Evolutionary conservation across 768 basidiomycete genomes (phyloP).

Genomic region (Leccinum boreale): DNA sequence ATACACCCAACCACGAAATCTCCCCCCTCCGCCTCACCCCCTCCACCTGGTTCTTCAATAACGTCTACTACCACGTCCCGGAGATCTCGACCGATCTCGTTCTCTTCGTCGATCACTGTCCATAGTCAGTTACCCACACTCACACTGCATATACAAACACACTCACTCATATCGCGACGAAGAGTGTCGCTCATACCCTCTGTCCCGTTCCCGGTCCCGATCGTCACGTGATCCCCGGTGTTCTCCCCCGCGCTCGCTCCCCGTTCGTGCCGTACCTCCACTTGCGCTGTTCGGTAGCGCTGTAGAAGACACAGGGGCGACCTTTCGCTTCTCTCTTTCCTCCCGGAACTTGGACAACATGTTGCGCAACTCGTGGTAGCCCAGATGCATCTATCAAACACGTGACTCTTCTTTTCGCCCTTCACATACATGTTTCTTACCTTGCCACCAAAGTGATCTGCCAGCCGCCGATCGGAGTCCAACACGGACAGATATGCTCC

Average conservation of each 20-base stretch:
- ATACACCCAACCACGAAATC: slow-evolving; percentile 5
- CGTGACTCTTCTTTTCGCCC: slow-evolving; percentile 28
- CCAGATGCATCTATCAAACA: slow-evolving; percentile 86
- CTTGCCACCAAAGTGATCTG: slow-evolving; percentile 99
- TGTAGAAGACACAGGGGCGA: slow-evolving; percentile 44
- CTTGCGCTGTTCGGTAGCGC: slow-evolving; percentile 37
- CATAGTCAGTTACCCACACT: slow-evolving; percentile 9
- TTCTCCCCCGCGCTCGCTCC: slow-evolving; percentile 45
- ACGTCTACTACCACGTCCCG: slow-evolving; percentile 55
- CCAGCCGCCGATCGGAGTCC: slow-evolving; percentile 96
- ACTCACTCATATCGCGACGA: slow-evolving; percentile 70
- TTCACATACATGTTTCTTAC: slow-evolving; percentile 57
- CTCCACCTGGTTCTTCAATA: slow-evolving; percentile 35
- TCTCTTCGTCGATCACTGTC: slow-evolving; percentile 67
- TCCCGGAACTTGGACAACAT: slow-evolving; percentile 90
- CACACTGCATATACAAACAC: slow-evolving; percentile 15
- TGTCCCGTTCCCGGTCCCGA: slow-evolving; percentile 65
- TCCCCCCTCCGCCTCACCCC: slow-evolving; percentile 25
- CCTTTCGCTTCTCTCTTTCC: slow-evolving; percentile 79
- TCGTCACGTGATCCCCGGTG: slow-evolving; percentile 61
- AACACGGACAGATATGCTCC: slow-evolving; percentile 98
- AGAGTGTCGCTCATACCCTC: slow-evolving; percentile 66
- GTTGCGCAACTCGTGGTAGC: slow-evolving; percentile 96
- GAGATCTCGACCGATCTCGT: slow-evolving; percentile 72
- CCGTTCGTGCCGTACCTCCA: slow-evolving; percentile 38